Evolutionary conservation across 768 basidiomycete genomes (phyloP), one percentile per base, ranked within the genome.

Genomic region (Fomitopsis pulvina): DNA sequence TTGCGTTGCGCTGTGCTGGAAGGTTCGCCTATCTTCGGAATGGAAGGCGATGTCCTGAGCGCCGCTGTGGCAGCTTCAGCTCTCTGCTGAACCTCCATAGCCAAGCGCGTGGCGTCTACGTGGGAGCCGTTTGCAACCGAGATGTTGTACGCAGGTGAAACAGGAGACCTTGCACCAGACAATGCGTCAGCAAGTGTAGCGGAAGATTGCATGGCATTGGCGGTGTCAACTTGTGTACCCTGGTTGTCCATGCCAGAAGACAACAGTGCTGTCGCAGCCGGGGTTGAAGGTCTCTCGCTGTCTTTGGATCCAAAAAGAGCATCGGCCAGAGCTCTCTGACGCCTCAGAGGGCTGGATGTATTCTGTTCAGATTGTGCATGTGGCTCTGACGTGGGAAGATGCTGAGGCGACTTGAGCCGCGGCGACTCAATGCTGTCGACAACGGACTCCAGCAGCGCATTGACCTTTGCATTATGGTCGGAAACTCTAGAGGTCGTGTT

Each of bases 311-410:
- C 87, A 57, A 91, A 89, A 37, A 92, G 68, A 16, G 81, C 83
- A 49, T 83, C 82, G 2, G 87, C 84, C n/a, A 92, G 74, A 60
- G 86, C 85, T 55, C 84, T 73, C 55, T 85, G 83, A 47, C 81
- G 75, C 50, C 81, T 80, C 38, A 80, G 76, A 29, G 74, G 78
- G 43, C 66, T 69, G 29, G 60, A 61, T 45, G 56, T 44, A 27
- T 58, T 57, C 18, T 59, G 41, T 27, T 59, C 59, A 22, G 55
- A 24, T 71, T 79, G 10, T 74, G 79, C 16, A 60, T 49, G 55
- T 10, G 54, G 41, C 47, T 71, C 68, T 58, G 66, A 34, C 62
- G 57, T 48, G 34, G 56, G 26, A 5, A 41, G 39, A 18, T 48
- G 57, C 60, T 32, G 63, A 48, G 47, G 47, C n/a, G 51, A 47